Evolutionary conservation across 73 alveolate species (phyloP).

Genomic region (Paramecium tetraurelia): DNA sequence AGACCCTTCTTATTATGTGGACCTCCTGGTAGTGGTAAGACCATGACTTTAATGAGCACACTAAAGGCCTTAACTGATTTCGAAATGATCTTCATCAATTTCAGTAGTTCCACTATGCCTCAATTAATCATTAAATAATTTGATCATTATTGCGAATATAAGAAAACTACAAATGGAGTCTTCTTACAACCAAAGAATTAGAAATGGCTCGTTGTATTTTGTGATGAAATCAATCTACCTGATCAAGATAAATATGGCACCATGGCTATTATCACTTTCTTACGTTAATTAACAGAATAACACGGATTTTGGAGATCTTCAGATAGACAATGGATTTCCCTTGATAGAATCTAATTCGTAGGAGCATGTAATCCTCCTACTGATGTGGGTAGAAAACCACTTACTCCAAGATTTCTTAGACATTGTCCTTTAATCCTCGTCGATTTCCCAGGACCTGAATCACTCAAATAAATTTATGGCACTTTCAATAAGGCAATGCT

Average conservation of each 20-base stretch:
- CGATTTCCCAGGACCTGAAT: slow-evolving; percentile 99
- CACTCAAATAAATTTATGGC: slow-evolving; percentile 96
- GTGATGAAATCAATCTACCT: slow-evolving; percentile 99
- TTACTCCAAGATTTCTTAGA: slow-evolving; percentile 94
- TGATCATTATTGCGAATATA: slow-evolving; percentile 98
- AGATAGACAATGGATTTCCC: slow-evolving; percentile 90
- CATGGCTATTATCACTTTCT: slow-evolving; percentile 88
- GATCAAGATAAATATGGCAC: slow-evolving; percentile 97
- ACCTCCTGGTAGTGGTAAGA: slow-evolving; percentile 99
- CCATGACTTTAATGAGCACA: slow-evolving; percentile 99
- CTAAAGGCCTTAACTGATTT: slow-evolving; percentile 95
- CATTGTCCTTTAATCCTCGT: slow-evolving; percentile 97
- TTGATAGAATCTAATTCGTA: slow-evolving; percentile 96
- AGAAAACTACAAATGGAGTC: slow-evolving; percentile 92
- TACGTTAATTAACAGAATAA: slow-evolving; percentile 96
- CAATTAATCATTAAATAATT: slow-evolving; percentile 93
- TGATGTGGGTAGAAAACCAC: slow-evolving; percentile 98
- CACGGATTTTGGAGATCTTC: slow-evolving; percentile 98
- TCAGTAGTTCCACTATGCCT: slow-evolving; percentile 97
- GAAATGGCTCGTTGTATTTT: slow-evolving; percentile 98
- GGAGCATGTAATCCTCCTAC: slow-evolving; percentile 99
- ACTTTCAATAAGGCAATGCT: slow-evolving; percentile 99
- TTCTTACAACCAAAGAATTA: slow-evolving; percentile 93
- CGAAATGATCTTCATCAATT: slow-evolving; percentile 98
- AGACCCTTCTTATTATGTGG: slow-evolving; percentile 99